A percentile compares a stretch with the other conserved stretches of the same genome.
Conservation (phyloP, 2,329 filamentous ascomycete species). For the Diaporthe velutina region DNA sequence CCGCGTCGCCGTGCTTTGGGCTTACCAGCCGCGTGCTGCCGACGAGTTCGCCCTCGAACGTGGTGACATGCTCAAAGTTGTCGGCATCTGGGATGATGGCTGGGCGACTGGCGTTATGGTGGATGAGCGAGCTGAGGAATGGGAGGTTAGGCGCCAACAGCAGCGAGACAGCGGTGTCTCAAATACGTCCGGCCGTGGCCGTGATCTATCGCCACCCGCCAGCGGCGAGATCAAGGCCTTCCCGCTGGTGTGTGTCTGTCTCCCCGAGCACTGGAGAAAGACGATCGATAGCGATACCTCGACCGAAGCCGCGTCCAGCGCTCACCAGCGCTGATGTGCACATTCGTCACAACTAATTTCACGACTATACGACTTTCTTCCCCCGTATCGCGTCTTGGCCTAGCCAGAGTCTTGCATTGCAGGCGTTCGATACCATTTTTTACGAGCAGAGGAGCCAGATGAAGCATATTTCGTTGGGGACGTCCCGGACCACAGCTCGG, state of each 20-base stretch:
- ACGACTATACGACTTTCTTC: slow-evolving; percentile 43
- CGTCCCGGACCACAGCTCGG: slow-evolving; percentile 1
- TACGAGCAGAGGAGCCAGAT: slow-evolving; percentile 14
- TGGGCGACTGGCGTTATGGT: slow-evolving; percentile 95
- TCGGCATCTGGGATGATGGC: slow-evolving; percentile 99
- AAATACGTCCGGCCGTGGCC: slow-evolving; percentile 75
- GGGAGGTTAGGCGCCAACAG: slow-evolving; percentile 80
- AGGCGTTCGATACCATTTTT: slow-evolving; percentile 29
- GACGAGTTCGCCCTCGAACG: slow-evolving; percentile 95
- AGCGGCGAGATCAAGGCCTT: slow-evolving; percentile 96
- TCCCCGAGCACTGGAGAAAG: slow-evolving; percentile 96
- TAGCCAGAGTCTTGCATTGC: slow-evolving; percentile 28
- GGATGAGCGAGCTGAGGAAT: slow-evolving; percentile 87
- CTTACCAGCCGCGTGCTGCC: slow-evolving; percentile 91
- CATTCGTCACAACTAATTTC: slow-evolving; percentile 14
- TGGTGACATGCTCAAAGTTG: slow-evolving; percentile 97
- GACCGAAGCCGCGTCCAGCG: slow-evolving; percentile 71
- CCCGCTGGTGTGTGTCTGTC: slow-evolving; percentile 94
- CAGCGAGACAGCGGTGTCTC: slow-evolving; percentile 96
- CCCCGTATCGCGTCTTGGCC: slow-evolving; percentile 40
- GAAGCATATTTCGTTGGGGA: slow-evolving; percentile 13
- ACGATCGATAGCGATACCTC: slow-evolving; percentile 92
- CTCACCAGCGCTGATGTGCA: slow-evolving; percentile 43
- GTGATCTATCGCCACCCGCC: slow-evolving; percentile 72
- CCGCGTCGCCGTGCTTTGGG: slow-evolving; percentile 92